Evolutionary conservation across 176 grass and related monocot genomes (phyloP), one percentile per base, ranked within the genome.

Genomic region (Triticum urartu): DNA sequence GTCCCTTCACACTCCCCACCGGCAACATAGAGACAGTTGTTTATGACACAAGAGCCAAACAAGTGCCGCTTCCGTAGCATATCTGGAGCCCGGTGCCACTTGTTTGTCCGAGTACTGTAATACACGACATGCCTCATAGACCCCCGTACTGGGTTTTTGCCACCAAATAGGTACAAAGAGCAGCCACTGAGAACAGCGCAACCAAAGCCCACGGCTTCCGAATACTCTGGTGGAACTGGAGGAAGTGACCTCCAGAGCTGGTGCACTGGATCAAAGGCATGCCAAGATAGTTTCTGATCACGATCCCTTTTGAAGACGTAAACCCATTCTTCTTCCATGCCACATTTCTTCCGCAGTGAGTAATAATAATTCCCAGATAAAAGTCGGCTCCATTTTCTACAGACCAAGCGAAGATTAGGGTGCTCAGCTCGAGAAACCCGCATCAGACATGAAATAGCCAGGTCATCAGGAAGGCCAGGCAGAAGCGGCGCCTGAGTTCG

Each of bases 1-100:
- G 87, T 90, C 26, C 95, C 95, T 86, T 95, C 95, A 85, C 93
- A 95, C 69, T 98, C 93, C 60, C 95, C 95, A 45, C 95, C 95
- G 82, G 95, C 95, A 43, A 98, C 89, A 83, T 92, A 98, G 21
- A 98, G 89, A 74, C 93, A 92, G 83, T 98, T 98, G 58, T 98
- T 90, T 84, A 95, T 92, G 17, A 98, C 95, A 87, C 93, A 98
- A 17, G 89, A 90, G 64, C 93, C 95, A 61, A 98, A 98, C 78
- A 92, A 98, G 25, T 98, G 89, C 12, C 95, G 72, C 74, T 95
- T 93, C 22, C 90, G 89, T 72, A 95, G 88, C 95, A 98, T 95
- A 88, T 98, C 93, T 83, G 95, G 95, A 74, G 89, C 95, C 43
- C 95, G 81, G 28, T 93, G 81, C 95, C 95, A 98, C 82, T 98